Percentiles rank a stretch among this genome's conserved stretches.
Evolutionary conservation across 2,329 filamentous ascomycete species (phyloP).

Genomic region (Fusarium duplospermum): DNA sequence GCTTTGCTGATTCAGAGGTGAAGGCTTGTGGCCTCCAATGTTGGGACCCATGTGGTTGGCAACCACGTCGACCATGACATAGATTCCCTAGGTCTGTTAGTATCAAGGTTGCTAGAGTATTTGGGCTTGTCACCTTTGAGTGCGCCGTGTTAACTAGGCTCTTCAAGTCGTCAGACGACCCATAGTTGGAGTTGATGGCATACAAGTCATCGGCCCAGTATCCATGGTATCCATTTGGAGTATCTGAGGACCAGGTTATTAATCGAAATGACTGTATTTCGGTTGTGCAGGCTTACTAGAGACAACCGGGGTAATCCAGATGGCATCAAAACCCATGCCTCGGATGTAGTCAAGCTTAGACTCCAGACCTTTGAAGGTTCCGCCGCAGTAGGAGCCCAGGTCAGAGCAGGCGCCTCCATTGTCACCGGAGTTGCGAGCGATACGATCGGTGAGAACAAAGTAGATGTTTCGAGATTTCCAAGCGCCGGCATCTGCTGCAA

Average conservation of each 20-base stretch:
- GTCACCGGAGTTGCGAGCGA: slow-evolving; percentile 58
- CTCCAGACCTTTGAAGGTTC: slow-evolving; percentile 68
- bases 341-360: slow-evolving; percentile 72
- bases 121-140: slow-evolving; percentile 14
- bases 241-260: slow-evolving; percentile 10
- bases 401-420: slow-evolving; percentile 57
- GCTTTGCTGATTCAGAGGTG: slow-evolving; percentile 59
- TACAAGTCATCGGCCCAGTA: slow-evolving; percentile 36
- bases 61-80: slow-evolving; percentile 72
- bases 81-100: slow-evolving; percentile 47
- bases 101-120: background rate
- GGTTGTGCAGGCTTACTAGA: slow-evolving; percentile 47
- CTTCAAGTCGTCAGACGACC: slow-evolving; percentile 23
- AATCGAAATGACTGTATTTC: background rate
- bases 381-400: slow-evolving; percentile 67
- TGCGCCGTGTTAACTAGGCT: slow-evolving; percentile 27
- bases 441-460: slow-evolving; percentile 68
- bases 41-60: slow-evolving; percentile 67
- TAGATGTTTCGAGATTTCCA: slow-evolving; percentile 70
- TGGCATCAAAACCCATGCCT: slow-evolving; percentile 68
- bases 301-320: slow-evolving; percentile 70
- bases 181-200: slow-evolving; percentile 27
- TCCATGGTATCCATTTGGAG: slow-evolving; percentile 29
- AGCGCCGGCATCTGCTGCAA: slow-evolving; percentile 49
- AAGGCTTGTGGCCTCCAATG: slow-evolving; percentile 57